These are phyloP conservation scores for Candida hungchunana DNA, from an alignment of 805 yeast species.

Conservation along the genomic window DNA sequence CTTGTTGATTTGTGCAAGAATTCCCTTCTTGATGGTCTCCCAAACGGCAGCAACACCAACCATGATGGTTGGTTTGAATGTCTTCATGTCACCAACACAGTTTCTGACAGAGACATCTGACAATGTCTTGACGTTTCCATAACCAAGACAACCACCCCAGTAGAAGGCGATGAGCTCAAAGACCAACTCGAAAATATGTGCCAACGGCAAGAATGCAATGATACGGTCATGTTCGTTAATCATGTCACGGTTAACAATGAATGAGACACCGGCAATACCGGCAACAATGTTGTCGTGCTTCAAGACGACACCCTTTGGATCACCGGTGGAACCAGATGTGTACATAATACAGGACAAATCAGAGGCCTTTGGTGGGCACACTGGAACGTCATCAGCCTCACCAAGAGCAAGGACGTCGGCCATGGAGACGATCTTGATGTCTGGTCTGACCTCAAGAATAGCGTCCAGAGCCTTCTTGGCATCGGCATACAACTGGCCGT, in stretches of 20 bases:
- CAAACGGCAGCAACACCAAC: constrained; percentile 99
- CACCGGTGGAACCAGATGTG: constrained; percentile 76
- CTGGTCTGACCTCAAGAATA: constrained; percentile 68
- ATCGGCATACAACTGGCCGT: constrained; percentile 53
- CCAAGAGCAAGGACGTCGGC: constrained; percentile 70
- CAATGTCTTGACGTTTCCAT: constrained; percentile 88
- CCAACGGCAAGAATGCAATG: constrained; percentile 88
- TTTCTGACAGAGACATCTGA: constrained; percentile 77
- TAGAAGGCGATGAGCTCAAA: constrained; percentile 75
- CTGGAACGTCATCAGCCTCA: constrained; percentile 35
- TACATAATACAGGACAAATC: constrained; percentile 63
- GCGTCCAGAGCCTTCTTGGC: constrained; percentile 57
- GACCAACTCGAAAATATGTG: constrained; percentile 90
- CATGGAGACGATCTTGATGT: constrained; percentile 59
- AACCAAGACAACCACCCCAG: constrained; percentile 91
- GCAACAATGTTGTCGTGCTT: constrained; percentile 67
- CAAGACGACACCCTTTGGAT: constrained; percentile 74
- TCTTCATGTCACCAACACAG: constrained; percentile 83
- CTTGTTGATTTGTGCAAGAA: constrained; percentile 66
- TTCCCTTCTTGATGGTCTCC: constrained; percentile 94
- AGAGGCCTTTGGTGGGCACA: constrained; percentile 41
- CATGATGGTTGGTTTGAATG: constrained; percentile 88
- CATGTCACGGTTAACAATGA: constrained; percentile 48
- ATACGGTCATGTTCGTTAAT: constrained; percentile 62
- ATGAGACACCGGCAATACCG: constrained; percentile 79